Evolutionary conservation across 306 rosid species (phyloP).

Genomic region (Malus orientalis): DNA sequence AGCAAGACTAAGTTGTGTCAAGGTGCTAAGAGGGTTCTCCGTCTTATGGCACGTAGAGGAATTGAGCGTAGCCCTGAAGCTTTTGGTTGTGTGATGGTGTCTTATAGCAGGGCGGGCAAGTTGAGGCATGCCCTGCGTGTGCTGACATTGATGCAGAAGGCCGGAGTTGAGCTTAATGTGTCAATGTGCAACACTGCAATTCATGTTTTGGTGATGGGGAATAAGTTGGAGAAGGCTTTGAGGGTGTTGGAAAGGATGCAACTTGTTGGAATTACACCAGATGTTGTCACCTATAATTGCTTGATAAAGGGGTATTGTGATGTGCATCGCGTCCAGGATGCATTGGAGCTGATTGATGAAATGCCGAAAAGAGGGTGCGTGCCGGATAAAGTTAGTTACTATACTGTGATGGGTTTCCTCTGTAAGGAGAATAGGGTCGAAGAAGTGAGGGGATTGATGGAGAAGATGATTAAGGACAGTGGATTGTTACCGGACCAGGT

Average conservation of each 20-base stretch:
- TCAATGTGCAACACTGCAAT: conserved; percentile 70
- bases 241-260: conserved; percentile 57
- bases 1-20: conserved; percentile 81
- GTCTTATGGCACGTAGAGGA: conserved; percentile 66
- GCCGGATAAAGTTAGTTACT: conserved; percentile 83
- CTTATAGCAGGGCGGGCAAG: conserved; percentile 73
- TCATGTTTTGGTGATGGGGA: conserved; percentile 60
- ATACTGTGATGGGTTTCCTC: conserved; percentile 65
- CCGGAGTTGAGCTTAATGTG: conserved; percentile 68
- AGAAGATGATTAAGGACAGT: conserved; percentile 44
- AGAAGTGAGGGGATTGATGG: conserved; percentile 52
- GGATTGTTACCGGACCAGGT: conserved; percentile 65
- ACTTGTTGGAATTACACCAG: conserved; percentile 53
- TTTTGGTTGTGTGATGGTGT: conserved; percentile 69
- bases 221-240: conserved; percentile 57
- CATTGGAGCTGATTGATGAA: conserved; percentile 53
- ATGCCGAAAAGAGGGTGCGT: conserved; percentile 58
- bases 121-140: conserved; percentile 56
- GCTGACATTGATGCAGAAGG: conserved; percentile 86
- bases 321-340: conserved; percentile 40
- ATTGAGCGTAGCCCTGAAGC: conserved; percentile 46
- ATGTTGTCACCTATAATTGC: conserved; percentile 61
- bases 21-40: conserved; percentile 67
- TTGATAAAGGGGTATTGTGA: conserved; percentile 84
- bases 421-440: conserved; percentile 56